Evolutionary conservation across 2,329 filamentous ascomycete genomes (phyloP).

Genomic region (Fusarium denticulatum): DNA sequence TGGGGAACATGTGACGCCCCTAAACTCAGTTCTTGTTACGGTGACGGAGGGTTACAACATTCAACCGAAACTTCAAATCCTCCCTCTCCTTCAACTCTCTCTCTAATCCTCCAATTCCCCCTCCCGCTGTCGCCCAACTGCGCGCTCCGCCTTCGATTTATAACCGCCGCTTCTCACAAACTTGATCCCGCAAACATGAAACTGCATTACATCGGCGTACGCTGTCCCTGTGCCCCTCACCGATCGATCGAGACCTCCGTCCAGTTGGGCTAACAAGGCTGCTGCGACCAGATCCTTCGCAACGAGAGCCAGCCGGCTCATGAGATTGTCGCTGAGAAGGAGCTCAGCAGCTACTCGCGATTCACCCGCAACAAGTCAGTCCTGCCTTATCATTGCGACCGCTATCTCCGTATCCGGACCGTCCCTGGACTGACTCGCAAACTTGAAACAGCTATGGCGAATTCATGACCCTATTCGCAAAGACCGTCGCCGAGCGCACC

Average conservation of each 20-base stretch:
- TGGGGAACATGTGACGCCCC: constrained; percentile 44
- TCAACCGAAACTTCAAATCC: constrained; percentile 13
- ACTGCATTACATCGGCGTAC: constrained; percentile 87
- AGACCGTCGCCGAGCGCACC: constrained; percentile 88
- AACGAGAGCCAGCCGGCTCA: constrained; percentile 80
- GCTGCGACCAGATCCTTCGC: constrained; percentile 73
- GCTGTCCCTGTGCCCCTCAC: constrained; percentile 48
- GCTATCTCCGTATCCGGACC: not conserved
- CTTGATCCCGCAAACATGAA: constrained; percentile 70
- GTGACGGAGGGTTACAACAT: constrained; percentile 29
- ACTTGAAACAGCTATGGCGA: constrained; percentile 56
- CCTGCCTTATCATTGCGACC: not conserved
- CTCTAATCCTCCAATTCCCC: not conserved
- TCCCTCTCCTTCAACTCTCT: constrained; percentile 14
- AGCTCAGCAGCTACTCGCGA: constrained; percentile 80
- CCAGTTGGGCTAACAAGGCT: constrained; percentile 37
- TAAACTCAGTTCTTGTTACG: constrained; percentile 29
- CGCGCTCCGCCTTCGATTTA: not conserved
- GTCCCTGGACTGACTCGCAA: constrained; percentile 23
- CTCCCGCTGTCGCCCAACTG: not conserved
- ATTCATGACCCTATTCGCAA: constrained; percentile 86
- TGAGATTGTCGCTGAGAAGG: constrained; percentile 80
- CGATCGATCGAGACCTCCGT: constrained; percentile 35
- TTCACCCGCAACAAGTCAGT: constrained; percentile 79
- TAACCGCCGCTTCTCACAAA: not conserved